Base-by-base conservation (phyloP, 2,329 filamentous ascomycete genomes). In the Trichocomaceae sp. region DNA sequence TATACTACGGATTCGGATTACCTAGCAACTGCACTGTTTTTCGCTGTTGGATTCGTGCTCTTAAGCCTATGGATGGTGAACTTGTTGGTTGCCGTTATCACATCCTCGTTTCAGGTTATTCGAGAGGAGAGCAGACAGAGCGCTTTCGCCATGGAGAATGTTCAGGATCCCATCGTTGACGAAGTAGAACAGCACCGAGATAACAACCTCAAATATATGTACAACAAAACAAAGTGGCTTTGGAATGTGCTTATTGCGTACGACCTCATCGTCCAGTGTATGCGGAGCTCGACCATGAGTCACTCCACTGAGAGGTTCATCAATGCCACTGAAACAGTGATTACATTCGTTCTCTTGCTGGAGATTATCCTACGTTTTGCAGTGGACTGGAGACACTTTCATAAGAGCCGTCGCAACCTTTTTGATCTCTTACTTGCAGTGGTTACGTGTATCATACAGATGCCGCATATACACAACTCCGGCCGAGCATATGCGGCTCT, bases 41-140 rank as follows among this genome's bases (percentile, higher is more conserved):
- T 84, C 59, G 82, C 82, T 41, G 75, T 76, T 54, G 83, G 79
- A 1, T 92, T 96, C 67, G 84, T 99, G 64, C 89, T 99, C 60
- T 83, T 99, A 79, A 93, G 90, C 76, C 79, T 99, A 49, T 99
- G 93, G 93, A 82, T 99, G 64, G 90, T 95, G 60, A 97, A 96
- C 69, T 82, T 99, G 73, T 72, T 87, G 47, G 95, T 99, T 66
- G 93, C 93, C 2, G 93, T 99, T 64, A 99, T 99, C 67, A 99
- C 93, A 0, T 96, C 93, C 5, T 96, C 92, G 1, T 99, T 99
- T 66, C 93, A 99, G 69, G 88, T 99, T 61, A 99, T 99, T 63
- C 84, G 93, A 60, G 95, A 99, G 75, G 93, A 99, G 69, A 95
- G 90, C 73, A 91, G 87, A 70, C 85, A 87, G 31, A 96, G 91